Evolutionary conservation across 75 land plant species (phyloP), one percentile per base, ranked within the genome.

Genomic region (Chamaecyparis obtusa): DNA sequence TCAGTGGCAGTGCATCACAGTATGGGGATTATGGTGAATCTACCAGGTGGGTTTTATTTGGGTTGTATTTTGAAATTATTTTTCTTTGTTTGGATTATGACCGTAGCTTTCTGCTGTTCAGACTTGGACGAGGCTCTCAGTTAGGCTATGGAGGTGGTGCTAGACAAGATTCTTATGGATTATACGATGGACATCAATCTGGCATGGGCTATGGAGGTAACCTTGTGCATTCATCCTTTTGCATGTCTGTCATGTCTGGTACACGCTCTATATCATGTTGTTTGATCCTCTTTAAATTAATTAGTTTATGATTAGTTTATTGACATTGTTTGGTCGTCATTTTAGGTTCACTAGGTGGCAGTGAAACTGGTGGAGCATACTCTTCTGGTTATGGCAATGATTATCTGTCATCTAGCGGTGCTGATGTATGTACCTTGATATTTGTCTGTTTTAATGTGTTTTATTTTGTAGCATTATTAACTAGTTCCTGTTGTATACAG

Each of bases 11-110:
- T 64, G 69, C 88, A 85, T 87, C 93, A 60, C 93, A 89, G 49
- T 94, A 93, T 92, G 92, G 88, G 14, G 96, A 92, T 86, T 86
- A 88, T 87, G 92, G 90, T 51, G 92, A 91, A 90, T 93, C 43
- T 43, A 86, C 84, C 82, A 69, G 77, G 41, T 84, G 37, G 14
- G 51, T 2, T 44, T 44, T 32, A 81, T 0, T 13, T 46, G 46
- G 3, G 49, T 33, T 74, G 11, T 11, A 33, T 74, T 83, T 44
- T 30, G 48, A 82, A 19, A 19, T 43, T 83, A 9, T 60, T 83
- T 83, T 9, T 51, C 3, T 8, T 1, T 54, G 32, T 57, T 36
- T 64, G 1, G 13, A 77, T 55, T 55, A 37, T 44, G 83, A 35
- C 71, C 8, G 0, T 88, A 35, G 5, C 2, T 5, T 83, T 83